phyloP scores from a whole-genome alignment of 345 rosid genomes.

The Linum lewisii region DNA sequence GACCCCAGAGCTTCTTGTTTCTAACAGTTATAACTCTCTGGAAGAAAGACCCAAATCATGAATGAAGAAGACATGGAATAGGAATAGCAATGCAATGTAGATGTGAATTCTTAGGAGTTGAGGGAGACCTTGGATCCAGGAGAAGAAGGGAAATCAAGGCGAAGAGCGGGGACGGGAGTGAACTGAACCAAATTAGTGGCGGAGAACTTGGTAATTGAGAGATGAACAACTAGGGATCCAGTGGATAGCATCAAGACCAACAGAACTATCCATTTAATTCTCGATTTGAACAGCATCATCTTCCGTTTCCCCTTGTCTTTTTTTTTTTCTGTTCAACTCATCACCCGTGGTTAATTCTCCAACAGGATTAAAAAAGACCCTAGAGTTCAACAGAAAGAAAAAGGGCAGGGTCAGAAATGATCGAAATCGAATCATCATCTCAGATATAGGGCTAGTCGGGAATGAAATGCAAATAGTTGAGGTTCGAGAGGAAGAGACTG shows the following conservation, averaged over 20 bases:
- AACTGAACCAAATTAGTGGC: slow-evolving; percentile 40
- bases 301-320: background rate
- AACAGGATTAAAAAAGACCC: slow-evolving; percentile 3
- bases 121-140: slow-evolving; percentile 38
- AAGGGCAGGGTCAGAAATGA: background rate
- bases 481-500: background rate
- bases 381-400: slow-evolving; percentile 1
- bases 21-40: slow-evolving; percentile 31
- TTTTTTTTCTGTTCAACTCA: slow-evolving; percentile 7
- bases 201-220: slow-evolving; percentile 71
- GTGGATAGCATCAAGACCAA: slow-evolving; percentile 59
- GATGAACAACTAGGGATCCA: slow-evolving; percentile 73
- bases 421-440: background rate
- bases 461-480: background rate
- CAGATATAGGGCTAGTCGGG: background rate
- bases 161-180: slow-evolving; percentile 40
- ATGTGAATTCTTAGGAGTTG: background rate
- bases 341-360: slow-evolving; percentile 2
- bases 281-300: slow-evolving; percentile 71
- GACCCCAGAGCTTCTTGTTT: slow-evolving; percentile 70
- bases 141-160: slow-evolving; percentile 34
- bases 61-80: background rate
- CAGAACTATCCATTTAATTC: slow-evolving; percentile 82
- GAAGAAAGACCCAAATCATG: slow-evolving; percentile 7
- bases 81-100: background rate